phyloP scores from a whole-genome alignment of 1,284 basidiomycete species.

The Marasmius sp. region DNA sequence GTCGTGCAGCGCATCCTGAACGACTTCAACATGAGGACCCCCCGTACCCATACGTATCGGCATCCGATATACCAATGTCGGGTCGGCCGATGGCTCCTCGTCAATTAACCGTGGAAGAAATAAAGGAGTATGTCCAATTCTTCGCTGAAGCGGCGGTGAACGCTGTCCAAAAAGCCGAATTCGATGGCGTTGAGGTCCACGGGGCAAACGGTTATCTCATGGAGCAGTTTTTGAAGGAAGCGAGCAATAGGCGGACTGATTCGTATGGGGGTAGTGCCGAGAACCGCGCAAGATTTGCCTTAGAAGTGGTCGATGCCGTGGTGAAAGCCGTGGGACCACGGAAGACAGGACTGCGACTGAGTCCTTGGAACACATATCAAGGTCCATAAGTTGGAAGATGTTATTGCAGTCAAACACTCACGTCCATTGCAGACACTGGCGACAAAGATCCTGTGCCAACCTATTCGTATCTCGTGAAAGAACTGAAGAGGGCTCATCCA shows the following conservation, averaged over 20 bases:
- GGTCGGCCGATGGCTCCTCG: slow-evolving; percentile 12
- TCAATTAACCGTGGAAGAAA: slow-evolving; percentile 30
- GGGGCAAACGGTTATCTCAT: slow-evolving; percentile 35
- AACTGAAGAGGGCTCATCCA: slow-evolving; percentile 35
- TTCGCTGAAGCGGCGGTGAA: slow-evolving; percentile 35
- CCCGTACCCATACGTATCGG: slow-evolving; percentile 14
- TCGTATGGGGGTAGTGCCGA: slow-evolving; percentile 46
- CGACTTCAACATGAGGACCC: slow-evolving; percentile 25
- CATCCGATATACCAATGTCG: slow-evolving; percentile 16
- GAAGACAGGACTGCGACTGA: slow-evolving; percentile 46
- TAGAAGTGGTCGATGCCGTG: slow-evolving; percentile 38
- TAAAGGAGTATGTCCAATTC: slow-evolving; percentile 33
- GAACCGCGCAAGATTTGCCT: slow-evolving; percentile 41
- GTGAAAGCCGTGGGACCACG: slow-evolving; percentile 30
- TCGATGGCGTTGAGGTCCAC: slow-evolving; percentile 33
- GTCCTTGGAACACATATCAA: slow-evolving; percentile 48
- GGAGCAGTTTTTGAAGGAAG: slow-evolving; percentile 37
- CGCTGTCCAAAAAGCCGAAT: slow-evolving; percentile 27
- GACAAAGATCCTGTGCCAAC: slow-evolving; percentile 45
- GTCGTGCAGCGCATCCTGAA: slow-evolving; percentile 32
- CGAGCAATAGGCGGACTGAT: slow-evolving; percentile 47
- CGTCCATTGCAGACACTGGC: slow-evolving; percentile 32
- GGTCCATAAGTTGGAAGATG: slow-evolving; percentile 18
- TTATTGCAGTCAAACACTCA: not conserved
- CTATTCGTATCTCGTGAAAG: slow-evolving; percentile 34